Evolutionary conservation across 1,139 yeast species (phyloP).

Genomic region (Starmera stellimalicola): DNA sequence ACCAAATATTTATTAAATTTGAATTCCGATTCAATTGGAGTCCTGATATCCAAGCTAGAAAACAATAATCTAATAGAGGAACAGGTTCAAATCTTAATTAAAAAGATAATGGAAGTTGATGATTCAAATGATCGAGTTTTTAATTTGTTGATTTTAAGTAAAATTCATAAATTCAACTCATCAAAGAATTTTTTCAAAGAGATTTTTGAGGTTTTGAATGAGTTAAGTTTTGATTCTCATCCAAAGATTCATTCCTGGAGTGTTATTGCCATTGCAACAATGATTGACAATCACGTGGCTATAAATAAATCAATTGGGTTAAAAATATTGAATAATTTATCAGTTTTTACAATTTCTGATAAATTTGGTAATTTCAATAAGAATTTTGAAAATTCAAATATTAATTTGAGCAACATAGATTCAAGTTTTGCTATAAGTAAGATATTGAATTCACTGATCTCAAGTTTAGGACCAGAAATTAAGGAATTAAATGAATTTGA

Average conservation of each 20-base stretch:
- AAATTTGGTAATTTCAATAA: conserved; percentile 41
- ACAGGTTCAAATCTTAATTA: conserved; percentile 44
- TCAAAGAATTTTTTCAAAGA: conserved; percentile 31
- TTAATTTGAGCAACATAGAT: conserved; percentile 31
- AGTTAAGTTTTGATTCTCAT: conserved; percentile 71
- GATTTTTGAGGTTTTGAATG: conserved; percentile 48
- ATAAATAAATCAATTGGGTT: conserved; percentile 36
- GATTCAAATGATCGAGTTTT: conserved; percentile 64
- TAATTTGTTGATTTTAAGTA: conserved; percentile 49
- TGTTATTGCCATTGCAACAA: conserved; percentile 44
- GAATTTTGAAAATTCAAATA: conserved; percentile 35
- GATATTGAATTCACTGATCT: conserved; percentile 32
- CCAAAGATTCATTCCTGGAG: conserved; percentile 75
- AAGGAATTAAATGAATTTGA: conserved; percentile 20
- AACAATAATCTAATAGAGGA: conserved; percentile 31
- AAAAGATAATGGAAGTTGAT: conserved; percentile 48
- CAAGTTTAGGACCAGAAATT: conserved; percentile 42
- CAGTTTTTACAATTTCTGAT: conserved; percentile 39
- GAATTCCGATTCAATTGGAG: conserved; percentile 63
- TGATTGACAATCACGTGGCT: conserved; percentile 50
- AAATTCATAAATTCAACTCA: conserved; percentile 43
- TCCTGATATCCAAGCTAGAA: conserved; percentile 36
- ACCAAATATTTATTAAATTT: conserved; percentile 32
- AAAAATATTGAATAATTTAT: conserved; percentile 34
- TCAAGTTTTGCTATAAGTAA: conserved; percentile 31